Conservation (phyloP, 2,329 filamentous ascomycete genomes). For the Talaromyces pinophilus region DNA sequence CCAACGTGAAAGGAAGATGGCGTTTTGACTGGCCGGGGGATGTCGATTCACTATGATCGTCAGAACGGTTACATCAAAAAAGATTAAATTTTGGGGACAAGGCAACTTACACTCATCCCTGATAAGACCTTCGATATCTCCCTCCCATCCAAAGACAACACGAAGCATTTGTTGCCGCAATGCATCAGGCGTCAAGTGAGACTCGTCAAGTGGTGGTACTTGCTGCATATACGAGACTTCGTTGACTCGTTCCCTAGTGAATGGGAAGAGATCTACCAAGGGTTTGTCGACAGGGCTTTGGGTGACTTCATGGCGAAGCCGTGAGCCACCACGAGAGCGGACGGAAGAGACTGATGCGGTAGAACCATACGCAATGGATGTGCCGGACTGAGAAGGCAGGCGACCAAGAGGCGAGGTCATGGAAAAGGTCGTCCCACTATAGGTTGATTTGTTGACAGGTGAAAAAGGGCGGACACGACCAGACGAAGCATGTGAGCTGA, state of each 20-base stretch:
- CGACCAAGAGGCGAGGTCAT: conserved; percentile 38
- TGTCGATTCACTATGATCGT: conserved; percentile 63
- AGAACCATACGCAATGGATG: conserved; percentile 47
- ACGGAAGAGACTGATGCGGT: conserved; percentile 52
- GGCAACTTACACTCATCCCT: conserved; percentile 68
- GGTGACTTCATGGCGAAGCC: conserved; percentile 76
- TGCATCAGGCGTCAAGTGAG: conserved; percentile 69
- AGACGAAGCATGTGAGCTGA: conserved; percentile 59
- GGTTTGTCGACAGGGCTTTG: conserved; percentile 74
- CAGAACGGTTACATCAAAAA: background rate
- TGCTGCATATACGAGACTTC: conserved; percentile 80
- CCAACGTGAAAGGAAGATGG: conserved; percentile 88
- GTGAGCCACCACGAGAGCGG: conserved; percentile 58
- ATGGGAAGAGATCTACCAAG: conserved; percentile 80
- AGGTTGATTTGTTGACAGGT: conserved; percentile 44
- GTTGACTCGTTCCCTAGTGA: conserved; percentile 74
- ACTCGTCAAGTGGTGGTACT: conserved; percentile 59
- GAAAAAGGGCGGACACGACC: conserved; percentile 42
- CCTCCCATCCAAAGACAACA: conserved; percentile 93
- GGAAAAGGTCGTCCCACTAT: conserved; percentile 51
- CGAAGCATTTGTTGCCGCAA: conserved; percentile 87
- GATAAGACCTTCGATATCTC: conserved; percentile 77
- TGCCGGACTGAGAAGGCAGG: conserved; percentile 39
- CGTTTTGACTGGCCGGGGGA: conserved; percentile 69
- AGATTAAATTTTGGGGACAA: no score